Base-by-base conservation (phyloP, 2,329 filamentous ascomycete species). In the Allantophomopsis lycopodina region DNA sequence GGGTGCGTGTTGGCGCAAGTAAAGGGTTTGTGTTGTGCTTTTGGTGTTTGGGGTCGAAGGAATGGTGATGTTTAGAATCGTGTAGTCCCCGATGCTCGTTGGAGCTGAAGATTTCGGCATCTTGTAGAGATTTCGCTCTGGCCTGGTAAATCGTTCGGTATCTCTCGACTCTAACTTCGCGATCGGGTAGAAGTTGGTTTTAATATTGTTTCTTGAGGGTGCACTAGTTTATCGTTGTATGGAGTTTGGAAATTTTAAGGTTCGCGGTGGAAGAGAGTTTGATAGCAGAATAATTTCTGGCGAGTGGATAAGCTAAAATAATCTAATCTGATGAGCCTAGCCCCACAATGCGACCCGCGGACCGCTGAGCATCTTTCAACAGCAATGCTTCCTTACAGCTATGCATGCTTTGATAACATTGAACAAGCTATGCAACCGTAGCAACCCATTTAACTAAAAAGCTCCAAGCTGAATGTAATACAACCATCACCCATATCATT, bases 1-100 rank as follows among this genome's bases (percentile, higher is more conserved):
- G 44, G 89, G 87, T 35, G 79, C 71, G 60, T 96, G 88, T 40
- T 76, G 76, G 48, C 85, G 84, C 40, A 96, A 63, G 63, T 94
- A 94, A 52, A 96, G 66, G 60, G 88, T 85, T 63, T 96, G 91
- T 37, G 74, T 75, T 42, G 23, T 28, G 23, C 23, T 28, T 10
- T 28, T 28, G 3, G 23, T 28, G 23, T 28, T 28, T 12, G 23
- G 23, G 8, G 23, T 28, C 7, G 23, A 28, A 8, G 23, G 23
- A n/a, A 57, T 46, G 15, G 45, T 40, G 36, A 57, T 38, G 5
- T 50, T 51, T 14, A 57, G 52, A 21, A 55, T 39, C 7, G 50
- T 44, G 38, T 54, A 57, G 23, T 53, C 48, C 7, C 45, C 49
- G 6, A 54, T 51, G 17, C n/a, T 16, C 28, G 36, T 23, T 8